Evolutionary conservation across 2,329 filamentous ascomycete species (phyloP), one percentile per base, ranked within the genome.

Genomic region (Phialemonium atrogriseum): DNA sequence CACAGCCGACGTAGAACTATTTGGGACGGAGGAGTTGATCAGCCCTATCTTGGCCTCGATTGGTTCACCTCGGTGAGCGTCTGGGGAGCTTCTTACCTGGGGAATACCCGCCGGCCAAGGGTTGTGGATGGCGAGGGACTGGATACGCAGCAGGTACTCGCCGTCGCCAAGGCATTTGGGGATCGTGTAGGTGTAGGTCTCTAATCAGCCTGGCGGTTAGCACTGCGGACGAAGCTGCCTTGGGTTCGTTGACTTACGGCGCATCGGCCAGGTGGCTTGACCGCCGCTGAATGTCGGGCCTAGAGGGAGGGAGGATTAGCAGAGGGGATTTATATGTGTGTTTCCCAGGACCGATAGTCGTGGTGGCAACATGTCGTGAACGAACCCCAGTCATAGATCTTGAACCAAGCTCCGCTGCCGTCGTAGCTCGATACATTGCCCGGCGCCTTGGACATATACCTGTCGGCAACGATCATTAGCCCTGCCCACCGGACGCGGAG

Each of bases 111-210:
- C 58, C 12, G 28, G 28, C 28, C 28, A 30, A 2, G 60, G 61
- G 36, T 66, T 63, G 57, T 79, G 74, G 26, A 79, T 72, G 18
- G 70, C 75, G 30, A 80, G 66, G 30, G 71, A 62, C 35, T 77
- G 71, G 48, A 73, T 67, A 25, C 73, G 63, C 19, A 76, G 59
- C 26, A 77, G 64, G 47, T 77, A 78, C 41, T 74, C 66, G 37
- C 73, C 74, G 25, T 70, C 47, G 20, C 61, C 60, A 32, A 77
- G 60, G 41, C 63, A 64, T 16, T 51, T 43, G 7, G 73, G 73
- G 40, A 78, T 67, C 33, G 56, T 45, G 44, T 45, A 50, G 5
- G 50, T 46, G 47, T 59, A 59, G 0, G 51, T n/a, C n/a, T n/a
- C n/a, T n/a, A n/a, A n/a, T n/a, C n/a, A 39, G 10, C 43, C 51